Conservation (phyloP, 768 basidiomycete species). For the Gloeopeniophorella convolvens region DNA sequence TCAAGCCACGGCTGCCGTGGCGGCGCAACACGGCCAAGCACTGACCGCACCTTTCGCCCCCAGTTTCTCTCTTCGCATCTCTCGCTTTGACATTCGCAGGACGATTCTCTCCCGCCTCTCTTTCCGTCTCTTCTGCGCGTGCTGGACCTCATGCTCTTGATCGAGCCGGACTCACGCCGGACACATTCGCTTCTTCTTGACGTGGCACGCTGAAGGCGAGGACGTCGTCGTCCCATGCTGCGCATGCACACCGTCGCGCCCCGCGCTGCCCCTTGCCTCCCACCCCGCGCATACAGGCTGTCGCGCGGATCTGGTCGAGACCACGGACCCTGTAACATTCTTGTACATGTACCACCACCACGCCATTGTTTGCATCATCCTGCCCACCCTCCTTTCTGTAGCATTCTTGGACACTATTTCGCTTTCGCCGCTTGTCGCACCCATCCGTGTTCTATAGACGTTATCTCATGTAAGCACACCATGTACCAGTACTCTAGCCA, state of each 20-base stretch:
- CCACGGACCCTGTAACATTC: not conserved
- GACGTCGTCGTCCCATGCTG: no score
- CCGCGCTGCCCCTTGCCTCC: not conserved
- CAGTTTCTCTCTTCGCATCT: not conserved
- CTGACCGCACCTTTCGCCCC: no score
- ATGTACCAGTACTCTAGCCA: no score
- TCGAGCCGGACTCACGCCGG: constrained; percentile 5
- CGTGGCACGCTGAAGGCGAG: no score
- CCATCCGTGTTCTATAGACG: no score
- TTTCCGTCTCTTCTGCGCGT: constrained; percentile 2
- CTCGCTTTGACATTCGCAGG: not conserved
- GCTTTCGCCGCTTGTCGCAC: not conserved
- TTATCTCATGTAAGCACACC: no score
- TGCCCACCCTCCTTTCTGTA: not conserved
- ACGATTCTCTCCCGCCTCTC: no score
- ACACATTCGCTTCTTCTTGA: no score
- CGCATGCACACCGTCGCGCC: not conserved
- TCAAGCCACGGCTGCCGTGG: constrained; percentile 10
- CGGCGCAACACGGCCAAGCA: constrained; percentile 14
- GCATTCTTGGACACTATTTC: not conserved
- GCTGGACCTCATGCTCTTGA: constrained; percentile 3
- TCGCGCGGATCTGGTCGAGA: constrained; percentile 9
- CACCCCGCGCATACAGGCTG: constrained; percentile 1
- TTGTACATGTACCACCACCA: not conserved
- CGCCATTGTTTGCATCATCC: no score